These are phyloP conservation scores for Prunus dulcis DNA, from an alignment of 306 rosid genomes.

Conservation along the genomic window DNA sequence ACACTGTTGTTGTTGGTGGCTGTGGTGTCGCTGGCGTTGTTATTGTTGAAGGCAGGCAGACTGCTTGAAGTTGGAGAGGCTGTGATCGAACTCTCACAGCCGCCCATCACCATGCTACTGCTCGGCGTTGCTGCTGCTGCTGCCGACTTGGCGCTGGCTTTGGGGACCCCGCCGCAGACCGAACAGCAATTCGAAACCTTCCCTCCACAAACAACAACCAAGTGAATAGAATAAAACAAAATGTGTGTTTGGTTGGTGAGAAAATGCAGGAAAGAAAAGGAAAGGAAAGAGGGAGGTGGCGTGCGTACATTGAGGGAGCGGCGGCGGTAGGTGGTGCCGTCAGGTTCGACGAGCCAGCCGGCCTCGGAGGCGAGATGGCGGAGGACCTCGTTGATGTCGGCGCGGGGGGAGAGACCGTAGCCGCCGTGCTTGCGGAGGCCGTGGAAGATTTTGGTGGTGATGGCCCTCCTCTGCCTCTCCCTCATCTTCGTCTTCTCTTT, in stretches of 20 bases:
- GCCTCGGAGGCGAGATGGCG: slow-evolving; percentile 50
- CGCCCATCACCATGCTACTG: slow-evolving; percentile 20
- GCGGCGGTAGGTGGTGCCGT: slow-evolving; percentile 50
- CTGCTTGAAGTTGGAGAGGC: slow-evolving; percentile 30
- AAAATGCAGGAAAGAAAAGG: not conserved
- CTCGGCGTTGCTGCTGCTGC: slow-evolving; percentile 24
- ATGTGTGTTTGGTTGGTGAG: slow-evolving; percentile 14
- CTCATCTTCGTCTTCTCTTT: slow-evolving; percentile 57
- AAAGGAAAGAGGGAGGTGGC: not conserved
- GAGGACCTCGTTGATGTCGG: slow-evolving; percentile 55
- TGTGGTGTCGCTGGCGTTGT: not conserved
- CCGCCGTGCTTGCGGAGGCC: slow-evolving; percentile 52
- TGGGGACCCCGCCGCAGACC: slow-evolving; percentile 36
- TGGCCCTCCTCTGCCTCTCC: slow-evolving; percentile 50
- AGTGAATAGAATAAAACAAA: not conserved
- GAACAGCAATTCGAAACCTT: slow-evolving; percentile 41
- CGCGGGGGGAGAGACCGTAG: slow-evolving; percentile 42
- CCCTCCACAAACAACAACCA: not conserved
- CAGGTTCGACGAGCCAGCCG: slow-evolving; percentile 41
- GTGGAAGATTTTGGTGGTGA: slow-evolving; percentile 50
- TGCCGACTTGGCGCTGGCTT: slow-evolving; percentile 10
- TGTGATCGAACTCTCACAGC: slow-evolving; percentile 38
- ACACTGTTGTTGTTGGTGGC: not conserved
- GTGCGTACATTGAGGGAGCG: slow-evolving; percentile 33
- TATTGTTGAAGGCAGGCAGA: not conserved